Base-by-base conservation (phyloP, 164 flowering plant genomes). In the Vitis rotundifolia region DNA sequence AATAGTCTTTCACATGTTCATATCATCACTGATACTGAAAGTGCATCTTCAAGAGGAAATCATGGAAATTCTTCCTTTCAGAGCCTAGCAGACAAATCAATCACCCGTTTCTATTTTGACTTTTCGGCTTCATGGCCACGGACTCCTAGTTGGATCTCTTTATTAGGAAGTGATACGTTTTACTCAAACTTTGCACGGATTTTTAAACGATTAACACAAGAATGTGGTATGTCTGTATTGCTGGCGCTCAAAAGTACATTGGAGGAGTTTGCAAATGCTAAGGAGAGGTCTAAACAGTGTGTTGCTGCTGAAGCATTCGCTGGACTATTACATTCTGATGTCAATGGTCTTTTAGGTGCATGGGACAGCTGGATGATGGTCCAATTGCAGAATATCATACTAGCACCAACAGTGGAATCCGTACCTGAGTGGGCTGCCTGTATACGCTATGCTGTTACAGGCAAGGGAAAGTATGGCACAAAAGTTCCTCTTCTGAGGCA, bases 301-400 rank as follows among this genome's bases (percentile, higher is more conserved):
- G 98, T 95, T 78, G 99, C 99, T 75, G 97, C 99, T 73, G 99
- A 95, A 79, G 98, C 90, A 56, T 79, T 95, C 73, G 99, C 97
- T 66, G 99, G 99, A 31, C 79, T 91, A 37, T 74, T 95, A 75
- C 98, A 95, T 75, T 91, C 98, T 82, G 99, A 95, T 85, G 86
- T 90, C 19, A 62, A 53, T 74, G 99, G 97, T 61, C 86, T 95
- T 59, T 65, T 74, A 68, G 96, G 68, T 63, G 96, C 82, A 71
- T 95, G 98, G 99, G 92, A 93, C 67, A 80, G 69, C 76, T 95
- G 99, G 99, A 75, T 93, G 80, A 75, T 75, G 87, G 71, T 56
- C 71, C 89, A 80, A 72, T 71, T 95, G 60, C 86, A 87, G 84
- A 86, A 79, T 70, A 82, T 91, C 54, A 81, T 91, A 78, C 77